Conservation (phyloP, 2,329 filamentous ascomycete species). For the Hyphodiscus sp. region DNA sequence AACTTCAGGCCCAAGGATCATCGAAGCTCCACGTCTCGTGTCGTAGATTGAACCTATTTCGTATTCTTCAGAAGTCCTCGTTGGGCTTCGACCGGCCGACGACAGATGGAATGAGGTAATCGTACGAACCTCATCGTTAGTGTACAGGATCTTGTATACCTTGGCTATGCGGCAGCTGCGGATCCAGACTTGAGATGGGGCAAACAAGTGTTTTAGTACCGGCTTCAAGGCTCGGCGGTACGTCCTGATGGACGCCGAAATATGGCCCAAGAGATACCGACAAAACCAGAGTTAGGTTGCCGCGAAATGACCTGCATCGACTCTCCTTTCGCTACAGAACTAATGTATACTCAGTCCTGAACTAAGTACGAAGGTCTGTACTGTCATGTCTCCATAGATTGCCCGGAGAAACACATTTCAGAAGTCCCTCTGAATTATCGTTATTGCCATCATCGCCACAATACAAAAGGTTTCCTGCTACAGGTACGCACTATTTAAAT, state of each 20-base stretch:
- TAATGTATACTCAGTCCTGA: background rate
- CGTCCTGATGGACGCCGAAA: background rate
- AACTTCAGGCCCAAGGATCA: background rate
- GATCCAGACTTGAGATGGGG: background rate
- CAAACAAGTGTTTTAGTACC: background rate
- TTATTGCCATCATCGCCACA: background rate
- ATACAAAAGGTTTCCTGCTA: background rate
- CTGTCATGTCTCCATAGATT: too few species aligned
- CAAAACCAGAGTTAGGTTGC: background rate
- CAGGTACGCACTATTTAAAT: background rate
- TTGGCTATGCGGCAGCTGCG: background rate
- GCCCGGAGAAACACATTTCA: too few species aligned
- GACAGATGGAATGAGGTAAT: background rate
- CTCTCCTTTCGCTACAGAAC: background rate
- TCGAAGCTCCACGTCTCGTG: background rate
- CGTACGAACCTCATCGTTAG: background rate
- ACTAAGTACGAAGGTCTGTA: background rate
- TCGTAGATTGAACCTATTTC: background rate
- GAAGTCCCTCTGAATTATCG: background rate
- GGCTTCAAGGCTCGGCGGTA: background rate
- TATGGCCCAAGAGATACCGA: background rate
- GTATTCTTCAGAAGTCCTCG: background rate
- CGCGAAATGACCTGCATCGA: background rate
- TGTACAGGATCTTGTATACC: slow-evolving; percentile 1
- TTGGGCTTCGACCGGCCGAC: background rate